phyloP scores from a whole-genome alignment of 106 monocot species.

The Dendrobium nobile region DNA sequence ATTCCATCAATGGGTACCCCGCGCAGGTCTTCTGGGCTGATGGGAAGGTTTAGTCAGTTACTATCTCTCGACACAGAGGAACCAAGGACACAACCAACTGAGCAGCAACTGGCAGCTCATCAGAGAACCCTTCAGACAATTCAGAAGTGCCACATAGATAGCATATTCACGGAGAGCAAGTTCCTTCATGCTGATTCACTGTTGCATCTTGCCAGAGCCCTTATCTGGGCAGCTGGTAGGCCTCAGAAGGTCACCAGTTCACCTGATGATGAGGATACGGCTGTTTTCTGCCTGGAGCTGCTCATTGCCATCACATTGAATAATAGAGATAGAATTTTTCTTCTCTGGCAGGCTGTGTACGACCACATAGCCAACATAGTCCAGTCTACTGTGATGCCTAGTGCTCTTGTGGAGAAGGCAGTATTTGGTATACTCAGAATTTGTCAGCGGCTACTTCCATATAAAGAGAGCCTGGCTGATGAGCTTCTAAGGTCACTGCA shows the following conservation, averaged over 20 bases:
- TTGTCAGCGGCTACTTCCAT: slow-evolving; percentile 68
- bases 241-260: slow-evolving; percentile 49
- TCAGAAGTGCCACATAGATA: slow-evolving; percentile 60
- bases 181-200: slow-evolving; percentile 75
- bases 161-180: slow-evolving; percentile 74
- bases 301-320: slow-evolving; percentile 70
- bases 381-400: slow-evolving; percentile 69
- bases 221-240: slow-evolving; percentile 47
- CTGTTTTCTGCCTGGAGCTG: slow-evolving; percentile 69
- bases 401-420: slow-evolving; percentile 68
- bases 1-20: slow-evolving; percentile 30
- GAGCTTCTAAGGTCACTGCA: slow-evolving; percentile 67
- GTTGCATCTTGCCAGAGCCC: slow-evolving; percentile 47
- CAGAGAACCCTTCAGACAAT: slow-evolving; percentile 52
- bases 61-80: slow-evolving; percentile 61
- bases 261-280: slow-evolving; percentile 57
- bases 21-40: slow-evolving; percentile 46
- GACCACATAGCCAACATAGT: slow-evolving; percentile 65
- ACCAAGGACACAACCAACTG: slow-evolving; percentile 51
- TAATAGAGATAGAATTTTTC: slow-evolving; percentile 62
- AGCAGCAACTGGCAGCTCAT: slow-evolving; percentile 60
- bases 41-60: slow-evolving; percentile 71
- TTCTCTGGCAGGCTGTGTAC: slow-evolving; percentile 60
- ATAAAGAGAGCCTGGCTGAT: slow-evolving; percentile 67
- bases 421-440: slow-evolving; percentile 67